Base-by-base conservation (phyloP, 1,284 basidiomycete species). In the Puccinia novopanici region DNA sequence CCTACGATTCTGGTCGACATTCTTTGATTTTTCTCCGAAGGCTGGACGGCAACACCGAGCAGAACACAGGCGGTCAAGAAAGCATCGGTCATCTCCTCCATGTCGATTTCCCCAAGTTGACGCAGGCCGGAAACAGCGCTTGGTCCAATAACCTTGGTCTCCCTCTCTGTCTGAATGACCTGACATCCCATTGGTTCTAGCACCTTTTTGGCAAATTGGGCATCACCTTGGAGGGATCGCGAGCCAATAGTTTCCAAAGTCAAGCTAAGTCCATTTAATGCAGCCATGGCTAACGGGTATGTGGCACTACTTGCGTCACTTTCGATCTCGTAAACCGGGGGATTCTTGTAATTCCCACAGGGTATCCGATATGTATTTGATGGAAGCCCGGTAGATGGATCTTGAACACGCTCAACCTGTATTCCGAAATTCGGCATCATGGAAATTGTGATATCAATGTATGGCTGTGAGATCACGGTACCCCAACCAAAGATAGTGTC, bases 81-180 rank as follows among this genome's bases (percentile, higher is more conserved):
- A 8, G 95, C 96, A 86, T 99, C 96, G 13, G 97, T 99, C 96
- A 99, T 99, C n/a, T 92, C 91, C 87, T 98, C 95, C 97, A 99
- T 99, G 85, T 99, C 95, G 34, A 98, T 91, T 83, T 91, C 89
- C 54, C 93, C 93, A 73, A 98, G 89, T 9, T 93, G 93, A 82
- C 91, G 90, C 67, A 99, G 89, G 83, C 90, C 88, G 1, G 94
- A 93, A 27, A 91, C 86, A 0, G 92, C 90, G 9, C 37, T 63
- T 1, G 96, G 95, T 0, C 96, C 97, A 0, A 89, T 91, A 59
- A 99, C 95, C n/a, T 93, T 97, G 42, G 96, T 98, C 86, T 92
- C 91, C 0, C 90, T 92, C 63, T 89, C 90, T 0, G 94, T 96
- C 87, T 99, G 97, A 34, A 90, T 88, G 65, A 99, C 95, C 22